Conservation (phyloP, 2,329 filamentous ascomycete genomes). For the Colletotrichum chlorophyti region DNA sequence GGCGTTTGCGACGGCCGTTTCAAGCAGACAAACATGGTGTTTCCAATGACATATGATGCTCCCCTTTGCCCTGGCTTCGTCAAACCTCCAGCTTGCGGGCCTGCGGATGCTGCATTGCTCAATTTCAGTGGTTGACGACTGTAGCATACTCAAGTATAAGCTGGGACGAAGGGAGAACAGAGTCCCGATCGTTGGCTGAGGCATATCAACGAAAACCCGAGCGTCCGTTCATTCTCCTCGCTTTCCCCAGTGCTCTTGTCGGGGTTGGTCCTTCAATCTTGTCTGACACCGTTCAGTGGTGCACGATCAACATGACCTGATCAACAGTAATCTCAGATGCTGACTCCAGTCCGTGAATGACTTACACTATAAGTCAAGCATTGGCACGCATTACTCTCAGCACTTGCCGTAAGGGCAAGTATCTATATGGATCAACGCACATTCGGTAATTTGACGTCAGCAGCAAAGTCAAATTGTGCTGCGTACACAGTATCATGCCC, state of each 20-base stretch:
- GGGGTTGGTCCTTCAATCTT: conserved; percentile 20
- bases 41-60: conserved; percentile 19
- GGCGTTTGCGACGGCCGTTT: conserved; percentile 21
- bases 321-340: neutral
- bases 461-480: neutral
- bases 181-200: conserved; percentile 10
- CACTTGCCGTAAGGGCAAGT: neutral
- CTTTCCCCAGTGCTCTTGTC: too few species aligned
- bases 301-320: conserved; percentile 10
- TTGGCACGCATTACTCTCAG: conserved; percentile 10
- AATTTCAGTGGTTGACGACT: too few species aligned
- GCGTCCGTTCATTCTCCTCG: too few species aligned
- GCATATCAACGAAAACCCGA: neutral
- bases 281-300: neutral
- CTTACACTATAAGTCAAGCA: neutral
- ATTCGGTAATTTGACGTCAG: neutral
- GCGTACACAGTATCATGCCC: neutral
- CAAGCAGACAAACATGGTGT: conserved; percentile 18
- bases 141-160: too few species aligned
- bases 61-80: conserved; percentile 5
- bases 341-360: neutral
- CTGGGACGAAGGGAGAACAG: too few species aligned
- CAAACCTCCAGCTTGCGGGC: neutral
- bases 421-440: conserved; percentile 16
- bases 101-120: too few species aligned